Evolutionary conservation across 345 rosid genomes (phyloP).

Genomic region (Syzygium grande): DNA sequence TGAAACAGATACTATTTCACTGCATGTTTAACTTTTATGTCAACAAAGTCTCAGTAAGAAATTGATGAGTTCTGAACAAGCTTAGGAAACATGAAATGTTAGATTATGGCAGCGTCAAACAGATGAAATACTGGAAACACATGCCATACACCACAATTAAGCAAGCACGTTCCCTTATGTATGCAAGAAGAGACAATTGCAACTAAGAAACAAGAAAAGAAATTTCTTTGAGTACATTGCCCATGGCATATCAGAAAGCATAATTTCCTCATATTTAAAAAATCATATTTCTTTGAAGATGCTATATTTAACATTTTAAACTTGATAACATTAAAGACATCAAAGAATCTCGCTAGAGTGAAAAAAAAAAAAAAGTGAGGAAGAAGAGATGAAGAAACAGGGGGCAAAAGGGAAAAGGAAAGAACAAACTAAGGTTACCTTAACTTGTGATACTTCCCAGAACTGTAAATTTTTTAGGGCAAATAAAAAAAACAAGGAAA

Average conservation of each 20-base stretch:
- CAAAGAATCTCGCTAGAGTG: neutral
- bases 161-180: neutral
- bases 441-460: neutral
- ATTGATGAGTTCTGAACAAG: neutral
- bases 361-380: neutral
- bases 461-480: neutral
- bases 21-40: too few relatives aligned
- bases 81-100: neutral
- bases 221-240: neutral
- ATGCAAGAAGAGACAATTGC: neutral
- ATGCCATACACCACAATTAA: neutral
- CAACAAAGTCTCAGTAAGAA: neutral
- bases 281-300: neutral
- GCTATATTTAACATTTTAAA: neutral
- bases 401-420: neutral
- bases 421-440: neutral
- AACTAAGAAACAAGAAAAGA: too few relatives aligned
- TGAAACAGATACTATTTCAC: neutral
- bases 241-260: neutral
- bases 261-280: neutral
- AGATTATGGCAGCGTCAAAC: accelerated
- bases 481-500: accelerated
- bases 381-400: too few relatives aligned
- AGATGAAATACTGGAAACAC: neutral
- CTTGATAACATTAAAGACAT: neutral